Base-by-base conservation (phyloP, 257 asterid genomes). In the Schizonepeta tenuifolia region DNA sequence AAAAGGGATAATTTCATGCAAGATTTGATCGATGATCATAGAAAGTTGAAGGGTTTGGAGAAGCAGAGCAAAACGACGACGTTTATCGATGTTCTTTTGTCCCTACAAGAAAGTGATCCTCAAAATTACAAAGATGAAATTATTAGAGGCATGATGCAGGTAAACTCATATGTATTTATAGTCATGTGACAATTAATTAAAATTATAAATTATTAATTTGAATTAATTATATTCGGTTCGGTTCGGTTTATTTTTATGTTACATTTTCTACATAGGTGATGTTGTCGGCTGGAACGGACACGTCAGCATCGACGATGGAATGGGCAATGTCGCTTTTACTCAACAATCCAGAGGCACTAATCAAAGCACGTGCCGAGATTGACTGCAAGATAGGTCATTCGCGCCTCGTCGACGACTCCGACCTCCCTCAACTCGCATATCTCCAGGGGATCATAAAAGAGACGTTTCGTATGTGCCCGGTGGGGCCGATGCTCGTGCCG, bases 321-420 rank as follows among this genome's bases (percentile, higher is more conserved):
- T 90, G 96, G 93, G 83, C 89, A 10, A 56, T 84, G 64, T 84
- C 97, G 1, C 79, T 83, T 50, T 60, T 88, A 9, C 85, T 90
- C 7, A 84, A 88, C 87, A 76, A 85, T 76, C 91, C 89, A 2
- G 66, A 81, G 14, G 38, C 77, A 0, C 78, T 90, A 26, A 66
- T 59, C 10, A 83, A 79, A 71, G 90, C 90, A 33, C 85, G 77
- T 46, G 18, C 51, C 0, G 97, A 90, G 81, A 85, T 88, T 4
- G 90, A 82, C 80, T 24, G 9, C 17, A 21, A 8, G 6, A 22
- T 73, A 2, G 89, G 89, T 10, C 53, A 70, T 46, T 61, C 86
- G 6, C 74, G 89, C 33, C 73, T 90, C 9, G 69, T 88, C 0
- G 73, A 81, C 9, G 96, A 90, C 9, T 76, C 85, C 0, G 93